phyloP scores from a whole-genome alignment of 805 yeast genomes.

The Candida vartiovaarae region DNA sequence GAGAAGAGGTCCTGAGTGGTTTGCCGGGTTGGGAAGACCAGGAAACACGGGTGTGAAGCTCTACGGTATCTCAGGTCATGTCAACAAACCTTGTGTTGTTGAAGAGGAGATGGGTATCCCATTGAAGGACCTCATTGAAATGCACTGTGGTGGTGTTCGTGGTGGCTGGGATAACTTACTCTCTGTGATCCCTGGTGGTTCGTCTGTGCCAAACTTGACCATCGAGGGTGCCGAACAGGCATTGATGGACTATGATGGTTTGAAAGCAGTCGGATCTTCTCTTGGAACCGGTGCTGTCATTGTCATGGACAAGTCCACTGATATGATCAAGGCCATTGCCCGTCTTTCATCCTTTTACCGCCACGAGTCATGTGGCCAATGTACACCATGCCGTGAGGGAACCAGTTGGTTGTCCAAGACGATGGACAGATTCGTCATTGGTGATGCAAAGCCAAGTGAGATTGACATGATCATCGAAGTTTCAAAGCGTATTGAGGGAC shows the following conservation, averaged over 20 bases:
- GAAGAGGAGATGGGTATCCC: conserved; percentile 94
- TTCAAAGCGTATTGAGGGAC: conserved; percentile 84
- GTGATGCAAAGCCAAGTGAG: conserved; percentile 76
- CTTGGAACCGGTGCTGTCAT: conserved; percentile 91
- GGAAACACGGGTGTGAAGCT: conserved; percentile 79
- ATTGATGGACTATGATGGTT: conserved; percentile 83
- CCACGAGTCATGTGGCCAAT: conserved; percentile 92
- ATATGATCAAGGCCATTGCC: conserved; percentile 79
- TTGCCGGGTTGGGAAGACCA: conserved; percentile 76
- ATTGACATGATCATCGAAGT: conserved; percentile 81
- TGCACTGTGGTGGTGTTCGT: conserved; percentile 84
- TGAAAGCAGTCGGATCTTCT: conserved; percentile 80
- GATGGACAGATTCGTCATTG: conserved; percentile 75
- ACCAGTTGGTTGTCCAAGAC: conserved; percentile 78
- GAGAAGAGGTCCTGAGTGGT: conserved; percentile 88
- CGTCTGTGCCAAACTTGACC: conserved; percentile 78
- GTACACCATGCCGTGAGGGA: conserved; percentile 94
- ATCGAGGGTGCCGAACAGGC: conserved; percentile 59
- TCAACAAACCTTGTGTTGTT: conserved; percentile 86
- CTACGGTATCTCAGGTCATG: conserved; percentile 85
- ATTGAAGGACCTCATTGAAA: conserved; percentile 72
- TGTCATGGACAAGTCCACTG: conserved; percentile 84
- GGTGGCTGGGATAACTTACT: conserved; percentile 92
- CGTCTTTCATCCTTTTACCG: conserved; percentile 78
- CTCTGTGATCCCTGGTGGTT: conserved; percentile 88